Base-by-base conservation (phyloP, 176 grass and related monocot species). In the Phoenix roebelenii region DNA sequence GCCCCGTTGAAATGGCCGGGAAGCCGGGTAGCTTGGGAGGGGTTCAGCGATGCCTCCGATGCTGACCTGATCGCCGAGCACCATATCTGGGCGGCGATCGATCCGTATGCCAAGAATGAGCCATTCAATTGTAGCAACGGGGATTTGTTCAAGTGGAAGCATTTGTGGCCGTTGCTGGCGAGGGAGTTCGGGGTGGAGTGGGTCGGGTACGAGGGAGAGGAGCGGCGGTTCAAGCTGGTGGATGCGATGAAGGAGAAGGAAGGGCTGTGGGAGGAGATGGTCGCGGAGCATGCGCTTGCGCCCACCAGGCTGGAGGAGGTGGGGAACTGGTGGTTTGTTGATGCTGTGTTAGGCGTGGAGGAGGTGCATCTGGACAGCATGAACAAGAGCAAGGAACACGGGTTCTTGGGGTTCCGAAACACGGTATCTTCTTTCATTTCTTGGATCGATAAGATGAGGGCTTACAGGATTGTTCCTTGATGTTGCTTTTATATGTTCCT, bases 371-470 rank as follows among this genome's bases (percentile, higher is more conserved):
- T 68, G 7, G 52, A 68, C 65, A 68, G 4, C 65, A 68, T 68
- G 65, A 68, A 56, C 65, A 68, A 57, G 52, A 68, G 65, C 65
- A 68, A 68, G 65, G 52, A 68, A 26, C 65, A 68, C 28, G 52
- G 65, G 4, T 68, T 68, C 65, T 18, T 54, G 50, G 64, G 64
- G 7, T 66, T 66, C 64, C 22, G 65, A 26, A 68, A 68, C 65
- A 55, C 65, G 18, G 18, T 68, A 57, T 35, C 18, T 57, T 68
- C 51, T 16, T 68, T 68, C 65, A 56, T 44, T 14, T 19, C 25
- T 23, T 68, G 65, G 65, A 68, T 68, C 23, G 65, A 56, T 22
- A 68, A 56, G 29, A 22, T 68, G 65, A 56, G 39, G 52, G 52
- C 52, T 68, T 68, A 68, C 52, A 68, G 48, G 65, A 22, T 68